Base-by-base conservation (phyloP, 805 yeast species). In the Metschnikowia chrysomelidarum region DNA sequence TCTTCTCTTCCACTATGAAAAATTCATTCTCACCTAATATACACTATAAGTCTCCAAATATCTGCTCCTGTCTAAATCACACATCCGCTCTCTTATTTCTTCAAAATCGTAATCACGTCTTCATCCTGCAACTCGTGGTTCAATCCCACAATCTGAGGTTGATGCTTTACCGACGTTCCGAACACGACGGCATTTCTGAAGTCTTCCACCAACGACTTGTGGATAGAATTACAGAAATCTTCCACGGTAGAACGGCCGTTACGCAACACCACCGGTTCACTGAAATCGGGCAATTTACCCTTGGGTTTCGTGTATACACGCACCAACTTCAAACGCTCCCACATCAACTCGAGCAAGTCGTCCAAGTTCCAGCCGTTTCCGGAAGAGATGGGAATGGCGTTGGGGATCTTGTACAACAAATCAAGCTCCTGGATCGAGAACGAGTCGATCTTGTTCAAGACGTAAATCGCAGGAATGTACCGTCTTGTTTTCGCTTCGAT, bases 231-330 rank as follows among this genome's bases (percentile, higher is more conserved):
- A 80, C 98, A 93, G 60, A 93, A 93, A 60, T 93, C 98, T 61
- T 85, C 96, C 28, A 93, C 94, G 1, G 95, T 64, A 58, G 89
- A 80, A 46, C 84, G 77, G 46, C 81, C 89, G 36, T 76, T 75
- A 57, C 95, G 77, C 55, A 93, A 68, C 33, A 93, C 98, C 38
- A 93, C 93, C 2, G 99, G 99, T 53, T 93, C 98, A 24, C 73
- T 72, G 61, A 91, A 93, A 62, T 93, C 99, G 7, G 99, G 98
- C 50, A 82, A 71, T 50, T 72, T 76, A 19, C 98, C 98, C 72
- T 88, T 93, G 34, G 98, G 98, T 56, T 91, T 93, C 5, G 99
- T 93, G 65, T 91, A 93, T 14, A 93, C 96, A 57, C 99, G 80
- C 25, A 91, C 98, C 54, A 93, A 70, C 50, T 86, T 81, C 53